Evolutionary conservation across 2,329 filamentous ascomycete genomes (phyloP).

Genomic region (Coniochaeta sp.): DNA sequence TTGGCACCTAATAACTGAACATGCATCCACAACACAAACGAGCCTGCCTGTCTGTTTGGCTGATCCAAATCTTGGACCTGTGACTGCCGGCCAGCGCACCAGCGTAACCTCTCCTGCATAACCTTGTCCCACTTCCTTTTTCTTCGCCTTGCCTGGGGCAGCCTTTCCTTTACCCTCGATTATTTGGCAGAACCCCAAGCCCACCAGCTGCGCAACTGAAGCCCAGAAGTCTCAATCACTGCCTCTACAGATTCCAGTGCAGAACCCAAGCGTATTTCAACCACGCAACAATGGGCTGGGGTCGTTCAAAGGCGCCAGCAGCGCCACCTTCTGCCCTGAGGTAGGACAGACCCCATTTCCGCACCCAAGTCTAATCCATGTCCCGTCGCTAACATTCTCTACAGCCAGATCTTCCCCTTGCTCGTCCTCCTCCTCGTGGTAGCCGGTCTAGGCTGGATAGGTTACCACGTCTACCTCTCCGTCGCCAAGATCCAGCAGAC

Average conservation of each 20-base stretch:
- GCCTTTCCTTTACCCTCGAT: no score
- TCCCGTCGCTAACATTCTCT: background rate
- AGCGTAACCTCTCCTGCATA: background rate
- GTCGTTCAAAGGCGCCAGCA: background rate
- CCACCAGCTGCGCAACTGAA: no score
- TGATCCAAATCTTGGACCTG: background rate
- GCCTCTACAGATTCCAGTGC: background rate
- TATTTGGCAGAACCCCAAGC: no score
- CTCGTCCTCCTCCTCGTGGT: slow-evolving; percentile 55
- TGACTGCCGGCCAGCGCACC: background rate
- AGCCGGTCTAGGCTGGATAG: slow-evolving; percentile 53
- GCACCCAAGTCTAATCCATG: background rate
- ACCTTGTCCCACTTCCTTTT: background rate
- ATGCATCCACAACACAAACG: no score
- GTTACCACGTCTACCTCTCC: slow-evolving; percentile 67
- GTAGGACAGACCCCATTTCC: background rate
- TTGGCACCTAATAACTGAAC: no score
- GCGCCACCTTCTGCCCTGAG: slow-evolving; percentile 3
- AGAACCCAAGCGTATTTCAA: background rate
- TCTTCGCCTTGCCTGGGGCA: no score
- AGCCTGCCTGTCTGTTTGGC: no score
- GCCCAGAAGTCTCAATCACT: no score
- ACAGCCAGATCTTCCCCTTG: slow-evolving; percentile 58
- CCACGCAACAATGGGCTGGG: slow-evolving; percentile 1
- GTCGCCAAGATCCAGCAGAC: slow-evolving; percentile 57